Evolutionary conservation across 139 green algal species (phyloP).

Genomic region (Chlamydomonas schloesseri): DNA sequence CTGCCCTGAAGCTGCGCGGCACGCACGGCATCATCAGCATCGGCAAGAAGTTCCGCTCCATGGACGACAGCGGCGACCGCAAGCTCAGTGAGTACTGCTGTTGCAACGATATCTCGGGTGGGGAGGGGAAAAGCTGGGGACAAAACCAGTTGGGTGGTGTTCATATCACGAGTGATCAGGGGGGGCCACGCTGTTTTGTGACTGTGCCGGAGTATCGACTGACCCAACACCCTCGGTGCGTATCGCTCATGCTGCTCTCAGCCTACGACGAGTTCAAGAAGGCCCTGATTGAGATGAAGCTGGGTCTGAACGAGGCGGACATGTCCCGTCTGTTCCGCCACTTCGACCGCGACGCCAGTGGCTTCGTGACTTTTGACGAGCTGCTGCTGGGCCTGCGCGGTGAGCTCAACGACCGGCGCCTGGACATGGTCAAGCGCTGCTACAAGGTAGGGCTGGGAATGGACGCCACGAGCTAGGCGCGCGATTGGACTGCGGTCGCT

Average conservation of each 20-base stretch:
- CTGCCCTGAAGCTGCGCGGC: slow-evolving; percentile 59
- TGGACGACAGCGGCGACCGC: slow-evolving; percentile 63
- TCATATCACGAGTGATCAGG: too few relatives aligned
- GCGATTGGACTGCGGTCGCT: too few relatives aligned
- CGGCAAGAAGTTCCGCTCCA: slow-evolving; percentile 65
- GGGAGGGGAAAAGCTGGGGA: too few relatives aligned
- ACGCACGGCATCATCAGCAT: slow-evolving; percentile 67
- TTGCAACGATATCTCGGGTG: too few relatives aligned
- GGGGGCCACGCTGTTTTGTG: too few relatives aligned
- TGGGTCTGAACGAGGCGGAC: slow-evolving; percentile 48
- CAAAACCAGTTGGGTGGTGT: too few relatives aligned
- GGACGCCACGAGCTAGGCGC: too few relatives aligned
- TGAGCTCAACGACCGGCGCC: slow-evolving; percentile 55
- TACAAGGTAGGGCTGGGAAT: slow-evolving; percentile 54
- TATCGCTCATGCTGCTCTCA: not conserved
- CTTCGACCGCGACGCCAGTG: slow-evolving; percentile 64
- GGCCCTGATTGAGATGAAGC: slow-evolving; percentile 52
- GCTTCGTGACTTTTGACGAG: slow-evolving; percentile 66
- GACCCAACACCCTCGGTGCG: too few relatives aligned
- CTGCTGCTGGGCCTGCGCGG: slow-evolving; percentile 64
- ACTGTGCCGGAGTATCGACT: too few relatives aligned
- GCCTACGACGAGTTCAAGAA: slow-evolving; percentile 53
- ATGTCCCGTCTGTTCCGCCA: slow-evolving; percentile 53
- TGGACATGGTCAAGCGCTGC: slow-evolving; percentile 59
- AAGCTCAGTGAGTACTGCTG: slow-evolving; percentile 45